phyloP scores from a whole-genome alignment of 495 filamentous ascomycete species.

The Cenococcum geophilum region DNA sequence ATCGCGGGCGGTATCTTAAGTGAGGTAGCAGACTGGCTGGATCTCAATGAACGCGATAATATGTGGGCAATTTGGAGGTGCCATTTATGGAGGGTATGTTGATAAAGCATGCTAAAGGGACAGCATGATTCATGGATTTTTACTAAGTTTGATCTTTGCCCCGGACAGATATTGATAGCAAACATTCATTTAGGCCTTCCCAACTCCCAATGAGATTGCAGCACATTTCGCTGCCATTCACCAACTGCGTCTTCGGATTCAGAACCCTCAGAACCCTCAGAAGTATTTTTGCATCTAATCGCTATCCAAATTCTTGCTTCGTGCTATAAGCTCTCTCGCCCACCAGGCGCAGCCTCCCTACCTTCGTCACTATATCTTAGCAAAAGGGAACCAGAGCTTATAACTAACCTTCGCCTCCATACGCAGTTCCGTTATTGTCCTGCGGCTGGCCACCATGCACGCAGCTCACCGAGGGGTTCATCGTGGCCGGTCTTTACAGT shows the following conservation, averaged over 20 bases:
- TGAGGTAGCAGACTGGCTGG: constrained; percentile 18
- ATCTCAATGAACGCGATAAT: constrained; percentile 10
- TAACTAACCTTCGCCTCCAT: constrained; percentile 18
- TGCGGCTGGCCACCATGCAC: constrained; percentile 22
- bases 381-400: background rate
- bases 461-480: constrained; percentile 9
- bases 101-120: too few relatives aligned
- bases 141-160: background rate
- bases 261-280: background rate
- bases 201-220: constrained; percentile 3
- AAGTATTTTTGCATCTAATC: constrained; percentile 9
- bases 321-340: constrained; percentile 15
- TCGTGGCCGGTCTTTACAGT: constrained; percentile 21
- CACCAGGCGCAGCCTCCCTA: constrained; percentile 12
- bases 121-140: background rate
- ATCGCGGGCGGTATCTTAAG: constrained; percentile 2
- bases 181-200: background rate
- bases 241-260: background rate
- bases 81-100: background rate
- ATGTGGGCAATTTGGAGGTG: constrained; percentile 4
- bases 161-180: background rate
- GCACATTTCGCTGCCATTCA: background rate
- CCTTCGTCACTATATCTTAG: constrained; percentile 7
- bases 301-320: constrained; percentile 21
- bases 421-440: constrained; percentile 18